Conservation (phyloP, 1,139 yeast genomes). For the Blastobotrys apis region DNA sequence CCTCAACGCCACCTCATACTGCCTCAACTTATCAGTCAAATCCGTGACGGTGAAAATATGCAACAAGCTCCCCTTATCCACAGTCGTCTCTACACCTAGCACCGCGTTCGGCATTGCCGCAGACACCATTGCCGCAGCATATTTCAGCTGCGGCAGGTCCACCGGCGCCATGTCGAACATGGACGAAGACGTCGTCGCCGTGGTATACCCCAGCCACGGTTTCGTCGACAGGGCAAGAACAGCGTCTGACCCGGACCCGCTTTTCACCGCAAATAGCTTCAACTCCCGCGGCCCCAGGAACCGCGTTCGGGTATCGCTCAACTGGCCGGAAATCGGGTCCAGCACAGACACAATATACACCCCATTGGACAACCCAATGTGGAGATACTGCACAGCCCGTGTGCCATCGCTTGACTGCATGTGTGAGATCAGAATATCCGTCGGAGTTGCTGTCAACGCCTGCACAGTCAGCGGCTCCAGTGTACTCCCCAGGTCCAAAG, state of each 20-base stretch:
- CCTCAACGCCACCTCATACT: constrained; percentile 43
- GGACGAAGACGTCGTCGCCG: constrained; percentile 21
- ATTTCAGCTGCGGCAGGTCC: constrained; percentile 33
- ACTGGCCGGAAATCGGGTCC: constrained; percentile 56
- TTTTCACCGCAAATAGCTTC: constrained; percentile 40
- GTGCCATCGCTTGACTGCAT: constrained; percentile 27
- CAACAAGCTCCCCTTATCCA: constrained; percentile 41
- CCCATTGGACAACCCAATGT: constrained; percentile 81
- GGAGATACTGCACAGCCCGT: constrained; percentile 41
- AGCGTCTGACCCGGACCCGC: constrained; percentile 19
- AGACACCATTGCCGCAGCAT: constrained; percentile 53
- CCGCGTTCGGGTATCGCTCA: constrained; percentile 65
- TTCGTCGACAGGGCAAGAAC: constrained; percentile 40
- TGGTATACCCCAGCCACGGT: constrained; percentile 41
- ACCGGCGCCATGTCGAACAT: constrained; percentile 33
- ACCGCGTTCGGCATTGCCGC: constrained; percentile 60
- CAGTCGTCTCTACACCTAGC: constrained; percentile 48
- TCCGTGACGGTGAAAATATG: constrained; percentile 60
- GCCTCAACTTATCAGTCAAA: constrained; percentile 45
- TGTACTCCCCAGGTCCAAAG: constrained; percentile 59
- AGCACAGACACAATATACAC: constrained; percentile 63
- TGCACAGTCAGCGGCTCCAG: constrained; percentile 64
- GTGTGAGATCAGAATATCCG: constrained; percentile 46
- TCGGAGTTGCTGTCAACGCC: constrained; percentile 58
- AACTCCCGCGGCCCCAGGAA: constrained; percentile 71